phyloP scores from a whole-genome alignment of 1,284 basidiomycete species.

The Tilletia walkeri region DNA sequence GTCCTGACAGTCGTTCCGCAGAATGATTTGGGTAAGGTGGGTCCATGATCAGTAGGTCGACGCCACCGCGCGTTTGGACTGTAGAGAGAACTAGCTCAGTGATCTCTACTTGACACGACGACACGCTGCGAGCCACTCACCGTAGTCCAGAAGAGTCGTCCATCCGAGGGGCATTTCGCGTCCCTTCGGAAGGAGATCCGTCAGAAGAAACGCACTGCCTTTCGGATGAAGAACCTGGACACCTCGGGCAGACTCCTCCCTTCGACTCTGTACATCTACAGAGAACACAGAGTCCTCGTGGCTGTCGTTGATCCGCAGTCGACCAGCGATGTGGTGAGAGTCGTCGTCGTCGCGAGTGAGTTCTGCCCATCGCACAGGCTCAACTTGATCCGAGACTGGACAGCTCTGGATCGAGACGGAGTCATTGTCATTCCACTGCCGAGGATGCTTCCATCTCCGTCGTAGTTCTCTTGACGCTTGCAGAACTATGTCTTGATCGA shows the following conservation, averaged over 20 bases:
- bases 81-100: neutral
- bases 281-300: too few relatives aligned
- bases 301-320: too few relatives aligned
- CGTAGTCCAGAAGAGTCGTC: slow-evolving; percentile 2
- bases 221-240: slow-evolving; percentile 15
- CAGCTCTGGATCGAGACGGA: too few relatives aligned
- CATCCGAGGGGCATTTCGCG: slow-evolving; percentile 17
- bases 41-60: slow-evolving; percentile 26
- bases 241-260: too few relatives aligned
- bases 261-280: too few relatives aligned
- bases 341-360: too few relatives aligned
- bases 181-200: slow-evolving; percentile 19
- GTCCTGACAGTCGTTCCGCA: slow-evolving; percentile 20
- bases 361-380: too few relatives aligned
- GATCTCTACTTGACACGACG: too few relatives aligned
- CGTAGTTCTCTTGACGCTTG: neutral
- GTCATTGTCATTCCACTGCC: too few relatives aligned
- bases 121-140: slow-evolving; percentile 12
- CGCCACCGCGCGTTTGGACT: slow-evolving; percentile 13
- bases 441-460: neutral
- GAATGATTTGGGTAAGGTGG: slow-evolving; percentile 30
- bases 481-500: neutral
- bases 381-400: too few relatives aligned
- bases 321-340: too few relatives aligned
- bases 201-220: slow-evolving; percentile 22